phyloP scores from a whole-genome alignment of 192 early-diverging fungal genomes.

The Jimgerdemannia lactiflua region DNA sequence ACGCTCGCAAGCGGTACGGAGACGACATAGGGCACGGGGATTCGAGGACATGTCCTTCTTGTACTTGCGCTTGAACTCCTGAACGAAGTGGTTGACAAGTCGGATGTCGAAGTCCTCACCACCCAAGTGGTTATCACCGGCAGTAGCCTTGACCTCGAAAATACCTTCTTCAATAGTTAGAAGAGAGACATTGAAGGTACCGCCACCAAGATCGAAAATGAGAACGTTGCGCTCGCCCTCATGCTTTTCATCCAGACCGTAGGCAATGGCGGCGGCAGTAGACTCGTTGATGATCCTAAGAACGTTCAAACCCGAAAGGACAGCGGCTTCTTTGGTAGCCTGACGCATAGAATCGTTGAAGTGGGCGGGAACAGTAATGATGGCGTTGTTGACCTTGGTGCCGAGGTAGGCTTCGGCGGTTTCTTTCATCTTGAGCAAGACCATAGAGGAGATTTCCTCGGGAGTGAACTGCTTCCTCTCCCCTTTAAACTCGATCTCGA shows the following conservation, averaged over 20 bases:
- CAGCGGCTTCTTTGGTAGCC: slow-evolving; percentile 99
- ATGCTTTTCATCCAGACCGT: slow-evolving; percentile 86
- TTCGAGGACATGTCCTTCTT: slow-evolving; percentile 94
- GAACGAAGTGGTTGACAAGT: slow-evolving; percentile 91
- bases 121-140: slow-evolving; percentile 99
- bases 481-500: slow-evolving; percentile 95
- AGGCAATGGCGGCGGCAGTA: slow-evolving; percentile 98
- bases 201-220: slow-evolving; percentile 98
- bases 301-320: slow-evolving; percentile 95
- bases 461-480: slow-evolving; percentile 96
- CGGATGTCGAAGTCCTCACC: slow-evolving; percentile 99
- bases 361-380: slow-evolving; percentile 95
- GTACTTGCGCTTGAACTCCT: slow-evolving; percentile 99
- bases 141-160: slow-evolving; percentile 99
- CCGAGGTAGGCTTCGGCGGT: slow-evolving; percentile 77
- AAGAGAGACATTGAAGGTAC: slow-evolving; percentile 98
- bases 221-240: slow-evolving; percentile 93
- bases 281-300: slow-evolving; percentile 99
- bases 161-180: slow-evolving; percentile 98
- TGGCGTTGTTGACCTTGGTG: slow-evolving; percentile 76
- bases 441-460: slow-evolving; percentile 98
- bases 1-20: slow-evolving; percentile 97
- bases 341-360: slow-evolving; percentile 99
- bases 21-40: slow-evolving; percentile 93
- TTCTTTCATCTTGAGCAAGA: slow-evolving; percentile 89